Conservation (phyloP, 352 stramenopile genomes). For the Globisporangium apiculatum region DNA sequence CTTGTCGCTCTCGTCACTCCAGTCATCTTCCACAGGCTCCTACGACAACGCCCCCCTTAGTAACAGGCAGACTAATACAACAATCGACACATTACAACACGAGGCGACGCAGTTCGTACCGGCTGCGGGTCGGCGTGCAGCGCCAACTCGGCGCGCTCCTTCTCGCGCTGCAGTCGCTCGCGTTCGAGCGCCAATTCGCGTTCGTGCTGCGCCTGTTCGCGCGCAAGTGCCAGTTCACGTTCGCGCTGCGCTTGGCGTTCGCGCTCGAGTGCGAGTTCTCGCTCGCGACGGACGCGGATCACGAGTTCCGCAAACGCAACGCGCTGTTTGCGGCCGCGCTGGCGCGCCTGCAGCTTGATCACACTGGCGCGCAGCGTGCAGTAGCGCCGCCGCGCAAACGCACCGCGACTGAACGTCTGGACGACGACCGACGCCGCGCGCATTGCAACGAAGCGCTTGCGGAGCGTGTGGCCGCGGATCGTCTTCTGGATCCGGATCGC, state of each 20-base stretch:
- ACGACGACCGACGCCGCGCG: slow-evolving; percentile 38
- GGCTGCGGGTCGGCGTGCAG: slow-evolving; percentile 42
- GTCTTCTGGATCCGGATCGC: slow-evolving; percentile 75
- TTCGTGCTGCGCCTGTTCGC: slow-evolving; percentile 21
- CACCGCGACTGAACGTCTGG: slow-evolving; percentile 38
- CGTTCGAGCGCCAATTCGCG: slow-evolving; percentile 19
- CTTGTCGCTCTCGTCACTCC: slow-evolving; percentile 70
- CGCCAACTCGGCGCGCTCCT: slow-evolving; percentile 8
- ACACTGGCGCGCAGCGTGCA: slow-evolving; percentile 31
- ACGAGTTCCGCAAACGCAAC: slow-evolving; percentile 41
- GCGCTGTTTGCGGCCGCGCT: slow-evolving; percentile 59
- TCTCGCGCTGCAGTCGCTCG: slow-evolving; percentile 18
- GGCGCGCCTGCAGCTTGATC: slow-evolving; percentile 46
- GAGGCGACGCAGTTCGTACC: slow-evolving; percentile 26
- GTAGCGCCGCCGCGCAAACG: slow-evolving; percentile 34
- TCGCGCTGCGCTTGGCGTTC: slow-evolving; percentile 30
- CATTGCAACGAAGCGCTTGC: slow-evolving; percentile 46
- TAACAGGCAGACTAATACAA: slow-evolving; percentile 6
- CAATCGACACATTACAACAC: neutral
- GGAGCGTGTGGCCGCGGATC: slow-evolving; percentile 49
- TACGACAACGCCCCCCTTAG: slow-evolving; percentile 62
- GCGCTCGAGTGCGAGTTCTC: slow-evolving; percentile 28
- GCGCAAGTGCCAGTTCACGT: slow-evolving; percentile 22
- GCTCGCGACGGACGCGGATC: slow-evolving; percentile 32
- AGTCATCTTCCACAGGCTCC: slow-evolving; percentile 80